Evolutionary conservation across 257 asterid species (phyloP), one percentile per base, ranked within the genome.

Genomic region (Gynochthodes officinalis): DNA sequence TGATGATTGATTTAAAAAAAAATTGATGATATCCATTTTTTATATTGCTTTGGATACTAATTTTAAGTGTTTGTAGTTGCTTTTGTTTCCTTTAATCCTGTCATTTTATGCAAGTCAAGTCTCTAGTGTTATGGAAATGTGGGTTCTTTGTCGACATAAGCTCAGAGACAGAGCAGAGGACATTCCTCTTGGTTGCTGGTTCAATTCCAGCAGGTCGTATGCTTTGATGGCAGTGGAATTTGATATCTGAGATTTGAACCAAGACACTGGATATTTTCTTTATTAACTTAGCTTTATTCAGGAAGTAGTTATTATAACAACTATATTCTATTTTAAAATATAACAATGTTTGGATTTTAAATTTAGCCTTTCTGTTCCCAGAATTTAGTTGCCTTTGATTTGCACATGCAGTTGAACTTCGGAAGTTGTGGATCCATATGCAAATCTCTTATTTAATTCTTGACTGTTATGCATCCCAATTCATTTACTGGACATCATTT

Each of bases 81-180:
- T 18, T 62, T 37, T 42, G n/a, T 21, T 35, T 4, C 57, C 18
- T 62, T 19, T 21, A 0, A 40, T 19, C 27, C 3, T 70, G 42
- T 16, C 58, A 42, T 18, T 43, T 58, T 30, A 48, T 30, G 42
- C 58, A 21, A 35, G 23, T 53, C 55, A 53, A 3, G 25, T 32
- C 42, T 48, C 8, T 28, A 28, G 19, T 19, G 16, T 42, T 28
- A 4, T 37, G 52, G 40, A 66, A 25, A 33, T 42, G 68, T 32
- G 39, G 39, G 11, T 57, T 53, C 30, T 59, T 62, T 28, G 37
- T 75, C 64, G 71, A 65, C 80, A 77, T 75, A 55, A 75, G 83
- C 77, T 79, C 68, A 71, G 74, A 54, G 77, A 73, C 69, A 79
- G 77, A 79, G 83, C 67, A 79, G 80, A 63, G 77, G 74, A 64